phyloP scores from a whole-genome alignment of 768 basidiomycete genomes.

The Dacryopinax primogenitus region DNA sequence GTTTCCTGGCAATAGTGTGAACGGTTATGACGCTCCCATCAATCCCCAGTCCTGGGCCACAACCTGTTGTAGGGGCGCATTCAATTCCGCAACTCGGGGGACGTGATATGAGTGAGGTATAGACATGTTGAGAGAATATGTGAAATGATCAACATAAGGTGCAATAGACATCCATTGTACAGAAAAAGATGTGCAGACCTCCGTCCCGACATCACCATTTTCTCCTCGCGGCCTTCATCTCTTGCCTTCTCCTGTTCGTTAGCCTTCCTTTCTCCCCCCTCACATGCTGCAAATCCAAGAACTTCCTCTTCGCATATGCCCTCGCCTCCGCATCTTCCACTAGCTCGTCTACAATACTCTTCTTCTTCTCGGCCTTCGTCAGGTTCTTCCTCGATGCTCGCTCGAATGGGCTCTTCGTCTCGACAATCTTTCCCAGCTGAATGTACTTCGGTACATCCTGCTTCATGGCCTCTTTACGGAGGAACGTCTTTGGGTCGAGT shows the following conservation, averaged over 20 bases:
- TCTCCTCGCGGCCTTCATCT: conserved; percentile 36
- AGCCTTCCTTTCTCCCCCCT: conserved; percentile 57
- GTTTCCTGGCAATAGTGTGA: too few species aligned
- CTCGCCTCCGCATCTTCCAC: conserved; percentile 77
- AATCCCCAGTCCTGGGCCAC: too few species aligned
- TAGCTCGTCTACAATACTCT: conserved; percentile 77
- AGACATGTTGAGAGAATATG: too few species aligned
- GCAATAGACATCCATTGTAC: too few species aligned
- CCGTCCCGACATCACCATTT: conserved; percentile 49
- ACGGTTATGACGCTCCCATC: too few species aligned
- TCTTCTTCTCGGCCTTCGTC: conserved; percentile 53
- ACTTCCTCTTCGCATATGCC: conserved; percentile 85
- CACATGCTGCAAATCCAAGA: conserved; percentile 57
- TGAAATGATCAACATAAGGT: too few species aligned
- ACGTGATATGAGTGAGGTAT: too few species aligned
- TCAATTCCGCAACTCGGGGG: too few species aligned
- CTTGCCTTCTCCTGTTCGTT: conserved; percentile 53
- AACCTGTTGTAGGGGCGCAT: too few species aligned
- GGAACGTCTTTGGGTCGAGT: conserved; percentile 85
- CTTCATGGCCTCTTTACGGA: conserved; percentile 75
- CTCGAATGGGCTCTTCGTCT: conserved; percentile 60
- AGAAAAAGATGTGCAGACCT: background rate
- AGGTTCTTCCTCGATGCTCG: conserved; percentile 58
- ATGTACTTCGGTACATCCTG: conserved; percentile 76
- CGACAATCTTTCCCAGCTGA: conserved; percentile 68